Conservation (phyloP, 2,329 filamentous ascomycete genomes). For the Alternaria viburni region DNA sequence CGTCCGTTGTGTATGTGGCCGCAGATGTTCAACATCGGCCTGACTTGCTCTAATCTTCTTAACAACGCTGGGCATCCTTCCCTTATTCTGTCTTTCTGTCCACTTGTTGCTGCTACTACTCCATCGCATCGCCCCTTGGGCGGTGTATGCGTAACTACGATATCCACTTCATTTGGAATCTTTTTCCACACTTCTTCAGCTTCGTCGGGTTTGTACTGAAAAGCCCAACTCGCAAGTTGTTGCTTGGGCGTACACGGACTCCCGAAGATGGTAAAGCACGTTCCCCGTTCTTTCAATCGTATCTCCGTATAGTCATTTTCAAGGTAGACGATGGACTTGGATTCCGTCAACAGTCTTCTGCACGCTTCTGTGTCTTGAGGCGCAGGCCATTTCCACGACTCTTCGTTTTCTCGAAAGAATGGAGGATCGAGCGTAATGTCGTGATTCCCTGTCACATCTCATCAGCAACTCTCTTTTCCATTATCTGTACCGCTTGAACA, state of each 20-base stretch:
- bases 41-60: slow-evolving; percentile 63
- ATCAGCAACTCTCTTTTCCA: not conserved
- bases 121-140: slow-evolving; percentile 65
- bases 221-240: slow-evolving; percentile 66
- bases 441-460: slow-evolving; percentile 68
- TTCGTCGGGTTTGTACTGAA: slow-evolving; percentile 62
- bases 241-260: slow-evolving; percentile 68
- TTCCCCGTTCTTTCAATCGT: slow-evolving; percentile 63
- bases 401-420: slow-evolving; percentile 64
- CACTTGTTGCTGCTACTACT: slow-evolving; percentile 8
- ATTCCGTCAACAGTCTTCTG: slow-evolving; percentile 57
- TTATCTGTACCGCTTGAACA: not conserved
- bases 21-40: slow-evolving; percentile 70
- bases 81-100: slow-evolving; percentile 27
- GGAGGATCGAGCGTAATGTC: slow-evolving; percentile 72
- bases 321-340: slow-evolving; percentile 68
- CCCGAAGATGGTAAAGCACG: slow-evolving; percentile 71
- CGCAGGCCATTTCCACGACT: slow-evolving; percentile 63
- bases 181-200: slow-evolving; percentile 62
- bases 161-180: slow-evolving; percentile 67
- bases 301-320: slow-evolving; percentile 63
- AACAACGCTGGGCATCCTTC: slow-evolving; percentile 68
- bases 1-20: slow-evolving; percentile 75
- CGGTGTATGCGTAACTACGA: slow-evolving; percentile 75
- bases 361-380: slow-evolving; percentile 63